phyloP scores from a whole-genome alignment of 2,329 filamentous ascomycete species.

The Neonectria sp. region DNA sequence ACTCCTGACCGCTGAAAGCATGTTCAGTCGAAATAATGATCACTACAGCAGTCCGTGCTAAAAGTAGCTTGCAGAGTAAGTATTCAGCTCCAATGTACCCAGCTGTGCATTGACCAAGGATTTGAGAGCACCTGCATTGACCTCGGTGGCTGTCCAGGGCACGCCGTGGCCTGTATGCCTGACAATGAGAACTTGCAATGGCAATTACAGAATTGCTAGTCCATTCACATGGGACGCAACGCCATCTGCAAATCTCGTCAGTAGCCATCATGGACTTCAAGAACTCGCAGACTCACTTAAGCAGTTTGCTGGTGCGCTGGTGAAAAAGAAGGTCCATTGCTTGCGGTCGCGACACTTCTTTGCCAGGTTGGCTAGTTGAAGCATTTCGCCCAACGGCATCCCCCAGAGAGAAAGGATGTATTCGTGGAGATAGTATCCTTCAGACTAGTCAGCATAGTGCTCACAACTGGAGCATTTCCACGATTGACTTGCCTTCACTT shows the following conservation, averaged over 20 bases:
- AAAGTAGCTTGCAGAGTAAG: no score
- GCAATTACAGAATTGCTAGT: not conserved
- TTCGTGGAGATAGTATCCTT: conserved; percentile 57
- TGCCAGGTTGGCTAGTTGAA: conserved; percentile 59
- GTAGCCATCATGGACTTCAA: not conserved
- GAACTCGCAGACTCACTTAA: not conserved
- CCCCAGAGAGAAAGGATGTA: conserved; percentile 66
- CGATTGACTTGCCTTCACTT: not conserved
- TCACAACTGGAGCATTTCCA: no score
- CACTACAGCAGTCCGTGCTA: no score
- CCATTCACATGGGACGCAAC: not conserved
- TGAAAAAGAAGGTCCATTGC: conserved; percentile 59
- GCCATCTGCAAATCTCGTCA: not conserved
- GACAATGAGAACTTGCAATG: not conserved
- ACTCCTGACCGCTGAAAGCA: no score
- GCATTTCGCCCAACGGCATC: conserved; percentile 65
- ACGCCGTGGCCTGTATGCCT: not conserved
- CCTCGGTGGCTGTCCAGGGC: not conserved
- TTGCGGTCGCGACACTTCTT: conserved; percentile 50
- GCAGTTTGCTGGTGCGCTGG: conserved; percentile 24
- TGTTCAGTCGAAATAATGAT: no score
- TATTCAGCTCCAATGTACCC: no score
- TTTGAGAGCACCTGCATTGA: no score
- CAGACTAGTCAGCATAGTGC: conserved; percentile 41
- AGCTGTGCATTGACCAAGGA: no score